phyloP scores from a whole-genome alignment of 2,329 filamentous ascomycete species.

The Torrubiella hemipterigena region DNA sequence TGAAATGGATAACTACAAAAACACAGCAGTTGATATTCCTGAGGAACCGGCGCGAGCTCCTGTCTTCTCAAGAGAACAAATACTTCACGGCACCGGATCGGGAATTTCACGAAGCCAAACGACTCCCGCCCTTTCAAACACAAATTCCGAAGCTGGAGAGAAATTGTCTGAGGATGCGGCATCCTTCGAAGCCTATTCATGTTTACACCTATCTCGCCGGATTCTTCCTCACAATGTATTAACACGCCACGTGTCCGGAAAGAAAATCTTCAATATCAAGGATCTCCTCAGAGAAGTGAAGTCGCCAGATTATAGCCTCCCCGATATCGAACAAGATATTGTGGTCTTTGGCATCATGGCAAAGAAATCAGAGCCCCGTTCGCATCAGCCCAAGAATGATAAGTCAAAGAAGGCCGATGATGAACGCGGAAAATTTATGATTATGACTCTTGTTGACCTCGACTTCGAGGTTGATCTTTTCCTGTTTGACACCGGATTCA shows the following conservation, averaged over 20 bases:
- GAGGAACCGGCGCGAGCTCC: conserved; percentile 33
- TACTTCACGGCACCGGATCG: conserved; percentile 28
- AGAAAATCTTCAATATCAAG: conserved; percentile 66
- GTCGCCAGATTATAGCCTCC: conserved; percentile 68
- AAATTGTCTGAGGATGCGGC: conserved; percentile 16
- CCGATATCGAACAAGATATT: conserved; percentile 74
- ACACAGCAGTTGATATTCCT: conserved; percentile 41
- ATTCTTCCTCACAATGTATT: conserved; percentile 73
- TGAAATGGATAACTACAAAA: conserved; percentile 49
- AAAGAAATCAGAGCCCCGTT: conserved; percentile 71
- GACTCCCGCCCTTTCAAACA: conserved; percentile 8
- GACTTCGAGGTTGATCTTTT: conserved; percentile 87
- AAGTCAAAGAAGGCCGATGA: conserved; percentile 35
- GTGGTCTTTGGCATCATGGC: conserved; percentile 83
- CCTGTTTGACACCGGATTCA: conserved; percentile 82
- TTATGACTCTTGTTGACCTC: conserved; percentile 75
- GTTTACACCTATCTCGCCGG: conserved; percentile 70
- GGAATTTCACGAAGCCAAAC: conserved; percentile 32
- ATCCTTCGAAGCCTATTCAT: conserved; percentile 78
- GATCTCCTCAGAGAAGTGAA: conserved; percentile 74
- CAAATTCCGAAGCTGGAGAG: conserved; percentile 9
- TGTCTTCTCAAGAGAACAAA: conserved; percentile 51
- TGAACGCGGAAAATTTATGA: conserved; percentile 79
- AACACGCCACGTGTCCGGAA: conserved; percentile 64
- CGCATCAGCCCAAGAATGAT: conserved; percentile 35